phyloP scores from a whole-genome alignment of 2,329 filamentous ascomycete genomes.

The Furcasterigmium sp. region DNA sequence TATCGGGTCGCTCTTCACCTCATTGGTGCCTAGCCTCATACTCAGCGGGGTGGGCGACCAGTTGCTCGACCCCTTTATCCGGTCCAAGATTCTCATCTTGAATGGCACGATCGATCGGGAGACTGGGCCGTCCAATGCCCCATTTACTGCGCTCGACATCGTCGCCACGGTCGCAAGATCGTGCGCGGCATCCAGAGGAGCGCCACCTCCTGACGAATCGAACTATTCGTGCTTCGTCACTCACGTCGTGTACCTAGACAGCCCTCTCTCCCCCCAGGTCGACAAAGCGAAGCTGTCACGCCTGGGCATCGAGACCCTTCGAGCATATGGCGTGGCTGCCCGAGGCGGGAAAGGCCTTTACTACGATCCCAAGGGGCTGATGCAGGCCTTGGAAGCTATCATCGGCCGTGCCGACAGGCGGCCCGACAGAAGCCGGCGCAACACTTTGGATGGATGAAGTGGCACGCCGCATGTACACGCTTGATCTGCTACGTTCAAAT shows the following conservation, averaged over 20 bases:
- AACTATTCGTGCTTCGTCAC: conserved; percentile 69
- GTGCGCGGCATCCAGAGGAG: conserved; percentile 60
- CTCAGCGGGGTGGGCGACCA: conserved; percentile 67
- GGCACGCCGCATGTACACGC: too few species aligned
- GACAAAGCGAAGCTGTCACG: conserved; percentile 57
- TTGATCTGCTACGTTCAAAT: too few species aligned
- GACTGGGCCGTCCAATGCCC: conserved; percentile 62
- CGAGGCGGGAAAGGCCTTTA: conserved; percentile 38
- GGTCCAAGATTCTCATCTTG: conserved; percentile 75
- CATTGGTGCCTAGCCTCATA: conserved; percentile 76
- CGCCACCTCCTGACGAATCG: conserved; percentile 27
- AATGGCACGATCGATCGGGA: conserved; percentile 84
- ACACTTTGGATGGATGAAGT: conserved; percentile 30
- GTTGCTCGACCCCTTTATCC: conserved; percentile 33
- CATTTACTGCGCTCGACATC: conserved; percentile 76
- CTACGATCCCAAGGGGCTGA: conserved; percentile 73
- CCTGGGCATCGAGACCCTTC: conserved; percentile 72
- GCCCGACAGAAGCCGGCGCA: conserved; percentile 34
- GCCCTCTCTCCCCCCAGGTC: conserved; percentile 62
- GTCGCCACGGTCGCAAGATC: conserved; percentile 73
- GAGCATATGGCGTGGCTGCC: conserved; percentile 65
- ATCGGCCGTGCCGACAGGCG: conserved; percentile 51
- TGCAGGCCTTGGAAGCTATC: conserved; percentile 71
- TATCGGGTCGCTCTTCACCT: conserved; percentile 92
- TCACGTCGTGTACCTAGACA: conserved; percentile 77